Evolutionary conservation across 2,329 filamentous ascomycete genomes (phyloP).

Genomic region (Uncinocarpus reesii): DNA sequence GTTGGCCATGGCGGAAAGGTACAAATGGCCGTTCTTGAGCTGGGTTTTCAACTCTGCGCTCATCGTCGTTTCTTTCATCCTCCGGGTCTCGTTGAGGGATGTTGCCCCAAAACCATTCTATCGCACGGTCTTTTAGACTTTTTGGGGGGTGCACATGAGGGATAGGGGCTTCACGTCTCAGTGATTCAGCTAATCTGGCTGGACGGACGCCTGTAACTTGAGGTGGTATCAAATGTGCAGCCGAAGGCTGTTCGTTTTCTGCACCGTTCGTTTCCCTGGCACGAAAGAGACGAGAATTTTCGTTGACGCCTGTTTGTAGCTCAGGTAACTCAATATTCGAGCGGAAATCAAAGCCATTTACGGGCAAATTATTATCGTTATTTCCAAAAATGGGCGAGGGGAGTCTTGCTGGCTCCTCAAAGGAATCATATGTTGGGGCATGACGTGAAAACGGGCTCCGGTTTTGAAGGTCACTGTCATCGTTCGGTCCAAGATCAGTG

Average conservation of each 20-base stretch:
- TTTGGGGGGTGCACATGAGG: not conserved
- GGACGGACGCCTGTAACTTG: not conserved
- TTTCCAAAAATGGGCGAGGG: constrained; percentile 10
- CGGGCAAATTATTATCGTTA: not conserved
- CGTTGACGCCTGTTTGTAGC: not conserved
- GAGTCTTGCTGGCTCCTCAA: not conserved
- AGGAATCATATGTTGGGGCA: not conserved
- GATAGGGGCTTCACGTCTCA: too few species aligned
- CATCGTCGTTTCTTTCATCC: constrained; percentile 41
- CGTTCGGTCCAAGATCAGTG: too few species aligned
- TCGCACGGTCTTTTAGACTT: constrained; percentile 17
- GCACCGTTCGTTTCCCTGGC: not conserved
- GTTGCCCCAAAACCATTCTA: constrained; percentile 40
- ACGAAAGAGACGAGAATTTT: not conserved
- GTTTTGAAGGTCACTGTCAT: not conserved
- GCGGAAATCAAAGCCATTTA: constrained; percentile 9
- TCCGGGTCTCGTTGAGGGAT: constrained; percentile 23
- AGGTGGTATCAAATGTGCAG: not conserved
- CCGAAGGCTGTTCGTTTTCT: not conserved
- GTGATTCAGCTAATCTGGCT: not conserved
- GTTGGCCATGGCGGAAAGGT: constrained; percentile 39
- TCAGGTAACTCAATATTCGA: constrained; percentile 2
- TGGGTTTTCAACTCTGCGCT: constrained; percentile 47
- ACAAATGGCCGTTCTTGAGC: constrained; percentile 53
- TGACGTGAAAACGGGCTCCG: not conserved